Evolutionary conservation across 75 land plant genomes (phyloP).

Genomic region (Picea sitchensis): DNA sequence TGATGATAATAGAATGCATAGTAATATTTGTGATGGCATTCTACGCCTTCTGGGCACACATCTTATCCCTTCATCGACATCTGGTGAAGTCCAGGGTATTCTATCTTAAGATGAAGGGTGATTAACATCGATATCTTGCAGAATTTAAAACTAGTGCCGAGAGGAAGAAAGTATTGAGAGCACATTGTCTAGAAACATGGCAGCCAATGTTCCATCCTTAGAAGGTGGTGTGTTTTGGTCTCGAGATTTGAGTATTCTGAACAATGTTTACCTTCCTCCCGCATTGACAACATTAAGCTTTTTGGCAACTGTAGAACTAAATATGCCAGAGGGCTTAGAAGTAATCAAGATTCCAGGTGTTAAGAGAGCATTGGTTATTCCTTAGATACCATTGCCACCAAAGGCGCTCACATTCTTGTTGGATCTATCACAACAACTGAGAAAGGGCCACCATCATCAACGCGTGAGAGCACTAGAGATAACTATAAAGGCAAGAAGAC

Average conservation of each 20-base stretch:
- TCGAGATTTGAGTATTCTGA: slow-evolving; percentile 65
- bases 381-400: background rate
- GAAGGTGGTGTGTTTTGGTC: slow-evolving; percentile 78
- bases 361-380: background rate
- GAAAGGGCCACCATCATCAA: background rate
- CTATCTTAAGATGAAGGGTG: too few relatives aligned
- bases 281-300: slow-evolving; percentile 57
- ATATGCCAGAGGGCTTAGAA: background rate
- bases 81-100: too few relatives aligned
- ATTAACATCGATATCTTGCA: too few relatives aligned
- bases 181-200: slow-evolving; percentile 46
- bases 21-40: too few relatives aligned
- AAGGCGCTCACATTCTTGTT: background rate
- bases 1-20: too few relatives aligned
- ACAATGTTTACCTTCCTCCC: slow-evolving; percentile 57
- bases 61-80: too few relatives aligned
- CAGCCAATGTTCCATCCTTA: slow-evolving; percentile 72
- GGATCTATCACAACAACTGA: background rate
- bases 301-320: slow-evolving; percentile 83
- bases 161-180: too few relatives aligned
- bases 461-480: background rate
- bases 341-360: background rate
- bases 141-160: too few relatives aligned
- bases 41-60: too few relatives aligned
- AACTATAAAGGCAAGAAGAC: too few relatives aligned